phyloP scores from a whole-genome alignment of 2,329 filamentous ascomycete genomes.

The Uncinocarpus reesii region DNA sequence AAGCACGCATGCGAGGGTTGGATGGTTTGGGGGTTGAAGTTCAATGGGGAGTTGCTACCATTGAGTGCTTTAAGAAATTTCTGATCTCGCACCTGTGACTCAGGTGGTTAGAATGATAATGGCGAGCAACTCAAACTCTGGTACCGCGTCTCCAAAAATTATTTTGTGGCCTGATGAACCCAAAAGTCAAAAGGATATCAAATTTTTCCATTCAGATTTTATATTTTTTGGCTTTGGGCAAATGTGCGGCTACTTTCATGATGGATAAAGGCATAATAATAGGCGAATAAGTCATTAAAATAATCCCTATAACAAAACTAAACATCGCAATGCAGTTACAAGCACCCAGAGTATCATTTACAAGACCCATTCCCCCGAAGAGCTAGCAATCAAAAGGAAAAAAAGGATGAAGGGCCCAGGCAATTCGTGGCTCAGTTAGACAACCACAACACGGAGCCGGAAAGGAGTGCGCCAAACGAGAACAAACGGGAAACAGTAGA shows the following conservation, averaged over 20 bases:
- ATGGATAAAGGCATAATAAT: not conserved
- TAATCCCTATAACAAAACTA: constrained; percentile 16
- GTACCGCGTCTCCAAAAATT: not conserved
- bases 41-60: not conserved
- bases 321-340: constrained; percentile 25
- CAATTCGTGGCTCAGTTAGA: constrained; percentile 5
- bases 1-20: not conserved
- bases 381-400: constrained; percentile 4
- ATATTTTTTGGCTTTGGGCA: too few relatives aligned
- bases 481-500: not conserved
- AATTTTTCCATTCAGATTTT: too few relatives aligned
- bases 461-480: constrained; percentile 12
- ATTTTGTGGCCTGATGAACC: not conserved
- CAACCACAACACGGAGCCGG: not conserved
- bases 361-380: constrained; percentile 28
- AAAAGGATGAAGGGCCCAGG: constrained; percentile 1
- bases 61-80: constrained; percentile 1
- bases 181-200: not conserved
- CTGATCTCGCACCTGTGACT: not conserved
- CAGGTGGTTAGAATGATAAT: not conserved
- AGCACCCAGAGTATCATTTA: constrained; percentile 37
- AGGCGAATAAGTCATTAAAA: constrained; percentile 10
- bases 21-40: not conserved
- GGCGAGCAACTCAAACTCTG: not conserved
- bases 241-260: too few relatives aligned